Evolutionary conservation across 345 rosid species (phyloP).

Genomic region (Eucalyptus camaldulensis): DNA sequence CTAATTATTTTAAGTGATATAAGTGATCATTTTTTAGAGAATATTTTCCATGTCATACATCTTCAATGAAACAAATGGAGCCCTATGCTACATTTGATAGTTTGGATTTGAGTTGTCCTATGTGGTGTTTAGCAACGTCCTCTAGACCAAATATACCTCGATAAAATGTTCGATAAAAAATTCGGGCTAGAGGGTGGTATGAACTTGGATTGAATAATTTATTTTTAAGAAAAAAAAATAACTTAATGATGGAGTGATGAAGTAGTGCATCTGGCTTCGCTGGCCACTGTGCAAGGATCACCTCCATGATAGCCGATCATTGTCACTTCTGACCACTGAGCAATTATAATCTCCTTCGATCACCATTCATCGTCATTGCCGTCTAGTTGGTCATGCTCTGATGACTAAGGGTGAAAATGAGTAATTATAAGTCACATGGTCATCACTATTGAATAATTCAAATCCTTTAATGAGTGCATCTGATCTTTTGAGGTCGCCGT

Average conservation of each 20-base stretch:
- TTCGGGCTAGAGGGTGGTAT: neutral
- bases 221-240: fast-evolving
- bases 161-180: neutral
- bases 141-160: fast-evolving
- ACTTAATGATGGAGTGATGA: neutral
- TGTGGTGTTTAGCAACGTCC: neutral
- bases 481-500: neutral
- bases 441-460: neutral
- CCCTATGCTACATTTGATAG: neutral
- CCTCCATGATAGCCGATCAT: neutral
- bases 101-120: neutral
- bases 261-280: fast-evolving
- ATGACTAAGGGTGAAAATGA: neutral
- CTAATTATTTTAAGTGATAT: too few relatives aligned
- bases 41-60: fast-evolving
- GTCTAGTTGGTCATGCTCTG: fast-evolving
- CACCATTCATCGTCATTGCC: fast-evolving
- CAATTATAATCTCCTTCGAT: fast-evolving
- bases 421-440: neutral
- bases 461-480: neutral
- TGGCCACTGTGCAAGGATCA: neutral
- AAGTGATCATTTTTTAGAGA: too few relatives aligned
- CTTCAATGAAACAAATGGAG: too few relatives aligned
- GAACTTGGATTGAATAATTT: neutral
- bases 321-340: neutral